phyloP scores from a whole-genome alignment of 148 eudicot genomes.

The Simmondsia chinensis region DNA sequence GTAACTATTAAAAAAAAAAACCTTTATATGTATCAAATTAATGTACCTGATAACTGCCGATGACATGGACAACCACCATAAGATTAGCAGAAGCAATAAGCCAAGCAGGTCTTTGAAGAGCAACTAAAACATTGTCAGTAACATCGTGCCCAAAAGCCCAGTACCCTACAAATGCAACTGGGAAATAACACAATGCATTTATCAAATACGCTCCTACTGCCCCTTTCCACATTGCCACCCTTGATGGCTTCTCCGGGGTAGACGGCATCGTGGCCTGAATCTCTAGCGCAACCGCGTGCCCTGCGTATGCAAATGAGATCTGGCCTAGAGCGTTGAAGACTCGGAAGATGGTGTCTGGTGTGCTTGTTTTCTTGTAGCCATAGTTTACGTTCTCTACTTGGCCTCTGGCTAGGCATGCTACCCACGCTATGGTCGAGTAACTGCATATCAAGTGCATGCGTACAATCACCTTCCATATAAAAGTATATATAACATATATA shows the following conservation, averaged over 20 bases:
- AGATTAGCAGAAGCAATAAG: slow-evolving; percentile 92
- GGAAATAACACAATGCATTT: slow-evolving; percentile 80
- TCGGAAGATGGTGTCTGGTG: slow-evolving; percentile 49
- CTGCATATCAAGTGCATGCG: slow-evolving; percentile 25
- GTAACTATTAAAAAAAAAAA: too few relatives aligned
- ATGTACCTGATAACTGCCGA: slow-evolving; percentile 85
- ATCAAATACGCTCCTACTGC: slow-evolving; percentile 66
- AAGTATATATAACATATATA: too few relatives aligned
- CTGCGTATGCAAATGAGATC: slow-evolving; percentile 74
- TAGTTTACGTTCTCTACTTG: slow-evolving; percentile 59
- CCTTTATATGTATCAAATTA: neutral
- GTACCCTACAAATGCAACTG: slow-evolving; percentile 77
- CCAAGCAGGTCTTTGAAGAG: slow-evolving; percentile 66
- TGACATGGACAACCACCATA: slow-evolving; percentile 90
- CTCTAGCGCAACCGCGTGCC: slow-evolving; percentile 76
- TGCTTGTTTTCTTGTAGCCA: slow-evolving; percentile 56
- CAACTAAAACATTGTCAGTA: slow-evolving; percentile 71
- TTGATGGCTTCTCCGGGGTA: slow-evolving; percentile 73
- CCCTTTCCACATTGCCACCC: slow-evolving; percentile 75
- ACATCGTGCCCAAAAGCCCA: slow-evolving; percentile 91
- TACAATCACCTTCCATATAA: too few relatives aligned
- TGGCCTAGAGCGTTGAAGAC: slow-evolving; percentile 83
- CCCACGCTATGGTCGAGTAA: slow-evolving; percentile 94
- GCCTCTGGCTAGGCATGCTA: slow-evolving; percentile 54
- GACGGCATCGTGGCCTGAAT: slow-evolving; percentile 95